A percentile compares a stretch with the other conserved stretches of the same genome.
Conservation (phyloP, 768 basidiomycete genomes). For the Xerocomellus dryophilus region DNA sequence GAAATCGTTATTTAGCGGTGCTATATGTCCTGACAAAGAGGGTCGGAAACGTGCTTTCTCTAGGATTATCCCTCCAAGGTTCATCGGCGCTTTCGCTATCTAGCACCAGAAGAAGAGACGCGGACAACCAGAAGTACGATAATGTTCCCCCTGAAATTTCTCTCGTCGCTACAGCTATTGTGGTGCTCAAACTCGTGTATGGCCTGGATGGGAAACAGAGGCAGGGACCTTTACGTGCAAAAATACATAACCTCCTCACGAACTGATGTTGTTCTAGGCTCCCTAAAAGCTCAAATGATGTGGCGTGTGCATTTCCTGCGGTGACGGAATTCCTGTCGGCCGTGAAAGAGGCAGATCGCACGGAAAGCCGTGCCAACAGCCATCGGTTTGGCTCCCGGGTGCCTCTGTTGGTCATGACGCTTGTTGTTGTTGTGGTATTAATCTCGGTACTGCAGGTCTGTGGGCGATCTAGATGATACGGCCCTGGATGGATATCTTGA, state of each 20-base stretch:
- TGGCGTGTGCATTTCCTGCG: slow-evolving; percentile 56
- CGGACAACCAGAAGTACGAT: slow-evolving; percentile 52
- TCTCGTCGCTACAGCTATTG: slow-evolving; percentile 55
- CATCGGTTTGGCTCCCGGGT: slow-evolving; percentile 43
- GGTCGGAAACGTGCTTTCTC: slow-evolving; percentile 50
- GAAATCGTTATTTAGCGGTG: slow-evolving; percentile 39
- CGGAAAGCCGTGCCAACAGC: slow-evolving; percentile 29
- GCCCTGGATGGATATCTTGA: slow-evolving; percentile 62
- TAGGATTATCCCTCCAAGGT: slow-evolving; percentile 60
- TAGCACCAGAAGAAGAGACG: slow-evolving; percentile 37
- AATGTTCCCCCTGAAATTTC: slow-evolving; percentile 67
- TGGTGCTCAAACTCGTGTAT: slow-evolving; percentile 82
- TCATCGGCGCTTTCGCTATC: slow-evolving; percentile 45
- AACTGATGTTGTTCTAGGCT: slow-evolving; percentile 34
- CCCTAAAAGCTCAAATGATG: slow-evolving; percentile 49
- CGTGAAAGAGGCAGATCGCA: slow-evolving; percentile 39
- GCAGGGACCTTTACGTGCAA: slow-evolving; percentile 34
- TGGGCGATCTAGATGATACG: slow-evolving; percentile 48
- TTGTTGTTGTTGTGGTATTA: slow-evolving; percentile 1
- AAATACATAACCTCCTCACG: background rate
- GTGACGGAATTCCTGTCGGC: slow-evolving; percentile 45
- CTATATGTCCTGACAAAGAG: slow-evolving; percentile 65
- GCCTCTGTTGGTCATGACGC: slow-evolving; percentile 42
- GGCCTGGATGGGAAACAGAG: slow-evolving; percentile 70
- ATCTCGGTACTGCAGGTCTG: slow-evolving; percentile 40